These are phyloP conservation scores for Ormosia emarginata DNA, from an alignment of 306 rosid species.

Conservation along the genomic window DNA sequence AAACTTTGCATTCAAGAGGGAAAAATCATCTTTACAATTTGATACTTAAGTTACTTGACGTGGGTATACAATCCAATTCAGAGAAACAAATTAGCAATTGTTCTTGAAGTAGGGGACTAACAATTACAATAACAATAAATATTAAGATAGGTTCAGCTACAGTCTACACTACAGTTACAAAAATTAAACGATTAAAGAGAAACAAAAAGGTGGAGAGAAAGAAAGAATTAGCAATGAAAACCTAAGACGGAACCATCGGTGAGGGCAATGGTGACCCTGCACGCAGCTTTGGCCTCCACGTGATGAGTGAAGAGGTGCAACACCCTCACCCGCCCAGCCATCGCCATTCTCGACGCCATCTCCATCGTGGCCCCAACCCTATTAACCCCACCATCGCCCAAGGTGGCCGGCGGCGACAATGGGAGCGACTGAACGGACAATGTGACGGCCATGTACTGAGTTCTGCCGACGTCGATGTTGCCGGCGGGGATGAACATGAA, in stretches of 20 bases:
- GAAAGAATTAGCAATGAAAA: slow-evolving; percentile 57
- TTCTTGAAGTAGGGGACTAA: background rate
- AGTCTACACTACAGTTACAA: background rate
- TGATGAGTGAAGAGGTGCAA: slow-evolving; percentile 78
- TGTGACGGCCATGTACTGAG: slow-evolving; percentile 77
- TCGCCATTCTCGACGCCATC: slow-evolving; percentile 59
- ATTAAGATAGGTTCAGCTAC: background rate
- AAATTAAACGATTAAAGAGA: background rate
- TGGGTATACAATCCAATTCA: background rate
- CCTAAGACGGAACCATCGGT: slow-evolving; percentile 80
- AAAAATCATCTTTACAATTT: background rate
- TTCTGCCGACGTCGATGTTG: slow-evolving; percentile 56
- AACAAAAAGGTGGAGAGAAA: too few species aligned
- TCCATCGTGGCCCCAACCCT: slow-evolving; percentile 56
- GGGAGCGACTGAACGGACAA: slow-evolving; percentile 70
- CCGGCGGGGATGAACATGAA: slow-evolving; percentile 97
- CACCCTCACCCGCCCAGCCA: slow-evolving; percentile 78
- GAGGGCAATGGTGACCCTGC: slow-evolving; percentile 60
- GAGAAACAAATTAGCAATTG: background rate
- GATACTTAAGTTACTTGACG: background rate
- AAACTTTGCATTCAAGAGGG: background rate
- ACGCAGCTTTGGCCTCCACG: slow-evolving; percentile 50
- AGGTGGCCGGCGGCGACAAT: background rate
- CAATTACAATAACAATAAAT: background rate
- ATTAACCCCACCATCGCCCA: background rate